Percentiles rank a stretch among this genome's conserved stretches.
These are phyloP conservation scores for Acer saccharum DNA, from an alignment of 345 rosid genomes.

Conservation along the genomic window DNA sequence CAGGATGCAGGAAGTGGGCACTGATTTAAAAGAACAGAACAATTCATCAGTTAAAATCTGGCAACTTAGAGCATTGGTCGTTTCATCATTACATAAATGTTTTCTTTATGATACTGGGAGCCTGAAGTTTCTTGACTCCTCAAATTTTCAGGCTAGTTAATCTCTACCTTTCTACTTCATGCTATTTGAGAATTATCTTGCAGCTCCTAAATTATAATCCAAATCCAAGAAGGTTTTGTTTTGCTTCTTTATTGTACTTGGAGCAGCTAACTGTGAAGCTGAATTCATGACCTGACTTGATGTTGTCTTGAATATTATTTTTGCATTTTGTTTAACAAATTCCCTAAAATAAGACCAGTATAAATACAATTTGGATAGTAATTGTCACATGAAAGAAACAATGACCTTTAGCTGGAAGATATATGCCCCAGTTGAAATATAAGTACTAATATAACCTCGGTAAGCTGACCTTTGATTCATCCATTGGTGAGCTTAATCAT, in stretches of 20 bases:
- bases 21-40: constrained; percentile 25
- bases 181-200: not conserved
- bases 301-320: not conserved
- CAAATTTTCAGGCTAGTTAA: constrained; percentile 72
- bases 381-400: not conserved
- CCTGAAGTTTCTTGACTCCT: constrained; percentile 76
- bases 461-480: not conserved
- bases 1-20: constrained; percentile 53
- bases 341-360: not conserved
- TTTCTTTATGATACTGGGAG: constrained; percentile 78
- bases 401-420: not conserved
- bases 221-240: not conserved
- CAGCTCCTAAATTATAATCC: not conserved
- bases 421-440: not conserved
- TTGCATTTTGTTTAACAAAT: not conserved
- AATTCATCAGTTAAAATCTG: constrained; percentile 50
- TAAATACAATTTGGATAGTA: not conserved
- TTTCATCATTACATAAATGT: constrained; percentile 81
- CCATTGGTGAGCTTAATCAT: not conserved
- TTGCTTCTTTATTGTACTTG: not conserved
- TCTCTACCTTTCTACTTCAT: constrained; percentile 5
- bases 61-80: constrained; percentile 78
- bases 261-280: not conserved
- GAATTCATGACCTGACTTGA: not conserved
- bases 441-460: not conserved